Evolutionary conservation across 805 yeast genomes (phyloP), one percentile per base, ranked within the genome.

Genomic region (Metschnikowia chrysomelidarum): DNA sequence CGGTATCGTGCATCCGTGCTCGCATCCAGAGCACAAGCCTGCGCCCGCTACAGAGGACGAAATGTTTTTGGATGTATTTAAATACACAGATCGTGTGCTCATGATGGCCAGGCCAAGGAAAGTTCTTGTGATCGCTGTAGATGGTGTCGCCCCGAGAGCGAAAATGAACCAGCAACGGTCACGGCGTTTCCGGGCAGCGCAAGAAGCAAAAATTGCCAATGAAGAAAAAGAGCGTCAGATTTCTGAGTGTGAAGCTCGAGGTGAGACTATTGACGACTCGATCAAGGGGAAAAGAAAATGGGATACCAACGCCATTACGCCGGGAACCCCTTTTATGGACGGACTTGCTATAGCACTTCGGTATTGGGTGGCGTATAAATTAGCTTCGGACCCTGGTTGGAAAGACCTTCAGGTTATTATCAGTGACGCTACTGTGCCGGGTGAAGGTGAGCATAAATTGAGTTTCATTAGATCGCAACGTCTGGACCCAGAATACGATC

Each of bases 121-220:
- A 57, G 78, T 93, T 23, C 70, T 93, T 38, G 78, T 87, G 80
- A 88, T 93, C 59, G 98, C 98, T 2, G 95, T 93, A 21, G 99
- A 93, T 67, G 99, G 99, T 37, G 99, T 93, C 21, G 98, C 98
- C 2, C 98, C 98, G 15, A 73, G 98, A 54, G 98, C 97, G 18
- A 89, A 89, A 59, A 89, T 89, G 96, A 89, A 91, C 59, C 98
- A 89, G 62, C 98, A 89, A 63, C 74, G 98, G 48, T 81, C 96
- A 2, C 80, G 98, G 67, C 76, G 98, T 56, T 89, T 89, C 61
- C 73, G 96, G 50, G 78, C 95, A 10, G 96, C 96, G 0, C 80
- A 80, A 56, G 98, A 91, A 49, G 96, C 96, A 3, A 74, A 79
- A 46, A 63, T 84, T n/a, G 82, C 82, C 30, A 75, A 82, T 43